Percentiles rank a stretch among this genome's conserved stretches.
Conservation (phyloP, 306 rosid species). For the Fagus crenata region DNA sequence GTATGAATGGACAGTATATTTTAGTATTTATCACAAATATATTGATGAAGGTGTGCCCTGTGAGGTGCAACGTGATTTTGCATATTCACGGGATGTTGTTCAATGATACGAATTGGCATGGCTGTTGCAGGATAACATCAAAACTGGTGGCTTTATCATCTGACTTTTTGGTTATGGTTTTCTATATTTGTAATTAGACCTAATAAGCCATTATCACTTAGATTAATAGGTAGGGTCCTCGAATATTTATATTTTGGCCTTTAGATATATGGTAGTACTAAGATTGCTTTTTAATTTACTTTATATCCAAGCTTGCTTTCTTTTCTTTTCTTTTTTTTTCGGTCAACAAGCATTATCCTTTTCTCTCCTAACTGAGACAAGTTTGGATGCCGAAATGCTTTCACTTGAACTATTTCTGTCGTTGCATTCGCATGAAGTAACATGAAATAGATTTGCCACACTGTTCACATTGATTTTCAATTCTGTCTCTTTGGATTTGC, state of each 20-base stretch:
- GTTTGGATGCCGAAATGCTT: too few relatives aligned
- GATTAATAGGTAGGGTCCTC: not conserved
- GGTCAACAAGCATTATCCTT: too few relatives aligned
- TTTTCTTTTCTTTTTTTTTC: too few relatives aligned
- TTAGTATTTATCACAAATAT: not conserved
- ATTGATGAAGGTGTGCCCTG: not conserved
- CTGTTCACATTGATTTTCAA: too few relatives aligned
- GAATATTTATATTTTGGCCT: not conserved
- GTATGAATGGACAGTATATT: not conserved
- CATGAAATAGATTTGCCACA: too few relatives aligned
- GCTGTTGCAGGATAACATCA: too few relatives aligned
- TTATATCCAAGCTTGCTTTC: not conserved
- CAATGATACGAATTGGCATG: not conserved
- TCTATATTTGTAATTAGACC: not conserved
- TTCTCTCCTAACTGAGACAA: too few relatives aligned
- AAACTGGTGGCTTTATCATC: too few relatives aligned
- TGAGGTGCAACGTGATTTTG: slow-evolving; percentile 21
- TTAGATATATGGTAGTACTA: too few relatives aligned
- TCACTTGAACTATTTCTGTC: too few relatives aligned
- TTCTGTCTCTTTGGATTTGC: too few relatives aligned
- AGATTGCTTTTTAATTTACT: not conserved
- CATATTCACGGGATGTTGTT: slow-evolving; percentile 4
- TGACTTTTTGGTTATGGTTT: not conserved
- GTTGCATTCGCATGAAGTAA: too few relatives aligned
- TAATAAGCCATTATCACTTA: not conserved